Evolutionary conservation across 2,329 filamentous ascomycete species (phyloP), one percentile per base, ranked within the genome.

Genomic region (Sclerotinia subarctica): DNA sequence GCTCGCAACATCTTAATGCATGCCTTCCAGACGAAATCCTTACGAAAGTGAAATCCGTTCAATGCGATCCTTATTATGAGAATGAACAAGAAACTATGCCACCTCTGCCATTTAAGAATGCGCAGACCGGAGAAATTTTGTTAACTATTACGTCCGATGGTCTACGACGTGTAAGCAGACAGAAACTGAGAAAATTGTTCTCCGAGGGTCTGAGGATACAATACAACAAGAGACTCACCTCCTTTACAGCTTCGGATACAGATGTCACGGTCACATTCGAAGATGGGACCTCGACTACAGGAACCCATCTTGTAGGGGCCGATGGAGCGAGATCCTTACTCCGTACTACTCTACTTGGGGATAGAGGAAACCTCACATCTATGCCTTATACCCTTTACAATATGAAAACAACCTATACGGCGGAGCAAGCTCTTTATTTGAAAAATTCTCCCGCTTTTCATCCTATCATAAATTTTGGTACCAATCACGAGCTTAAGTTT

Each of bases 261-360:
- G 38, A 32, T 2, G 29, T 67, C n/a, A 60, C 46, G 2, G 54
- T 46, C 8, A 59, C 32, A 4, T 67, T 67, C 19, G 54, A 59
- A 35, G n/a, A 67, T 35, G 54, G 54, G 26, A 60, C 56, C 26
- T 60, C 56, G 13, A 21, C 47, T n/a, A 51, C 17, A 29, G 79
- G 78, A 0, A 71, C 73, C 2, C 69, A 81, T 7, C 73, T 81
- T 2, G 74, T 81, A 15, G 80, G 79, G 2, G 78, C 79, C 1
- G 79, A 81, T 68, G 80, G 80, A 4, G 71, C 74, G 11, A 70
- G 75, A 15, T 81, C 78, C 5, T 65, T 64, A 6, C 74, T 81
- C 21, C 76, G 79, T 6, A 59, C 54, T 7, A 38, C 15, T 47
- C 46, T 67, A 17, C 46, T 67, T 32, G 65, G 47, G 11, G 64